These are phyloP conservation scores for Trichoderma virens DNA, from an alignment of 495 filamentous ascomycete genomes.

Conservation along the genomic window DNA sequence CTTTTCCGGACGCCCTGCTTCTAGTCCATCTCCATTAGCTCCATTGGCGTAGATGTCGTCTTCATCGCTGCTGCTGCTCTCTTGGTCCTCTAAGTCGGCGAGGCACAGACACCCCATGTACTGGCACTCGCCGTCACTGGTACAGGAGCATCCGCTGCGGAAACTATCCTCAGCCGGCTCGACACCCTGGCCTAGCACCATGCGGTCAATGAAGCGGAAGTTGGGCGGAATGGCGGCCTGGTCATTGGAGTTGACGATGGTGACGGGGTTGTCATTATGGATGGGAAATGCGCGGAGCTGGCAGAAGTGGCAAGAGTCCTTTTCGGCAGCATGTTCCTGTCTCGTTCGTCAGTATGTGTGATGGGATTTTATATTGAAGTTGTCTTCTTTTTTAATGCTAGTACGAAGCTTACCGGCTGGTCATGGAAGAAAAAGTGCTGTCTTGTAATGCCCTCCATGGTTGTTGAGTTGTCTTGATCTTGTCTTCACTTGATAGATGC, in stretches of 20 bases:
- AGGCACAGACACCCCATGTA: conserved; percentile 44
- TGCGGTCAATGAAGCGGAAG: conserved; percentile 48
- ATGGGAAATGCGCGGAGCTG: conserved; percentile 41
- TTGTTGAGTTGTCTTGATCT: background rate
- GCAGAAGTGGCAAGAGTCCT: conserved; percentile 38
- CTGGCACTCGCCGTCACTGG: conserved; percentile 36
- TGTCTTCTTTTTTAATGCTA: too few relatives aligned
- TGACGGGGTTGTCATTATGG: conserved; percentile 32
- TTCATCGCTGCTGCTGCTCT: conserved; percentile 24
- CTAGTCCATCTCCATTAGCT: conserved; percentile 31
- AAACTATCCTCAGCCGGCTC: conserved; percentile 39
- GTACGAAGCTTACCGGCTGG: conserved; percentile 24
- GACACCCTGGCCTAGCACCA: conserved; percentile 37
- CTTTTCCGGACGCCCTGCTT: conserved; percentile 34
- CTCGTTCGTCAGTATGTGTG: conserved; percentile 15
- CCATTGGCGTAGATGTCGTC: conserved; percentile 17
- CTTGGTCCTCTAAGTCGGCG: conserved; percentile 33
- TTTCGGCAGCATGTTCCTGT: conserved; percentile 19
- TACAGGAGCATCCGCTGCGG: conserved; percentile 47
- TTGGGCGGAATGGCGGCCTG: conserved; percentile 34
- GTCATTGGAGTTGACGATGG: conserved; percentile 40
- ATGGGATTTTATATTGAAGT: too few relatives aligned
- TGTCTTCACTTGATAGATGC: background rate
- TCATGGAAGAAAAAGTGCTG: conserved; percentile 38
- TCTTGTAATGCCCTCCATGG: conserved; percentile 31